Base-by-base conservation (phyloP, 106 monocot genomes). In the Dendrobium chrysotoxum region DNA sequence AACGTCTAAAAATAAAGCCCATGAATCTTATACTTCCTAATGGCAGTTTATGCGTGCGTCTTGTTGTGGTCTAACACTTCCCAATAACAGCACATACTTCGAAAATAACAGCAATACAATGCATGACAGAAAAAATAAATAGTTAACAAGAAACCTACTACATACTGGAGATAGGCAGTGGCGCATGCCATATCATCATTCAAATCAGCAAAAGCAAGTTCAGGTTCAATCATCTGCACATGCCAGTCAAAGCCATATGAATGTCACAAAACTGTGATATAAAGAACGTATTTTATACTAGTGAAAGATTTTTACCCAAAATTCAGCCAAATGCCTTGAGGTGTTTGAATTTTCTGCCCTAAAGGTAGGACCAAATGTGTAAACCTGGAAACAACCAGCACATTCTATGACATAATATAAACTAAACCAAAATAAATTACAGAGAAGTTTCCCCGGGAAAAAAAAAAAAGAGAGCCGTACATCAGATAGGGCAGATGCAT, bases 171-270 rank as follows among this genome's bases (percentile, higher is more conserved):
- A 91, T 98, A 95, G 50, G 91, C 89, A 89, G 95, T 95, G 53
- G 98, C 95, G 87, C 98, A 98, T 25, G 98, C 95, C 98, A 98
- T 98, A 83, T 95, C 91, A 87, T 98, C 98, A 80, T 89, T 86
- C 75, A 98, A 80, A 90, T 98, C 98, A 82, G 98, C 95, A 86
- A 98, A 98, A 81, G 98, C 95, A 85, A 98, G 86, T 77, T 98
- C 98, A 81, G 98, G 98, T 85, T 98, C 98, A 82, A 98, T 98
- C 98, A 98, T 98, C 98, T 98, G 75, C 73, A 55, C 12, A 74
- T 23, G 39, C 61, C 77, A 50, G 80, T 74, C 30, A 41, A 31
- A 86, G 31, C 75, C 39, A 64, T 10, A 66, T 1, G 53, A 44
- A 65, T 6, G n/a, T 82, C 78, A 72, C 26, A 11, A 50, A n/a